These are phyloP conservation scores for Xylariomycetidae sp. DNA, from an alignment of 2,329 filamentous ascomycete species.

Conservation along the genomic window DNA sequence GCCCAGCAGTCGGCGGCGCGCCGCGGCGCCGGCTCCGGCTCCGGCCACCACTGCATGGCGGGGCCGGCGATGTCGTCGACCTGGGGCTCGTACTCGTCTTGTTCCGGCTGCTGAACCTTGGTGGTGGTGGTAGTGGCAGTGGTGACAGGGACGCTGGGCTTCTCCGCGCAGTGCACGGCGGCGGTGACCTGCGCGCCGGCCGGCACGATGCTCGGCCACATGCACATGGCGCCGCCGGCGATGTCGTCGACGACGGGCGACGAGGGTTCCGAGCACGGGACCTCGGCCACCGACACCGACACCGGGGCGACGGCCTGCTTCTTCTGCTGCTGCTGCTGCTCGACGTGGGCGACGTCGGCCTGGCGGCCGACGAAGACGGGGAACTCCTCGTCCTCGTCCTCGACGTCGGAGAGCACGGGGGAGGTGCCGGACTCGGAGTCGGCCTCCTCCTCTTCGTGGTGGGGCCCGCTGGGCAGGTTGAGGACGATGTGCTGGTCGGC, in stretches of 20 bases:
- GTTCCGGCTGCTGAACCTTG: too few relatives aligned
- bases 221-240: too few relatives aligned
- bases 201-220: too few relatives aligned
- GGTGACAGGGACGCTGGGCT: too few relatives aligned
- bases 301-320: background rate
- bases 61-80: constrained; percentile 14
- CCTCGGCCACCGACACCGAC: background rate
- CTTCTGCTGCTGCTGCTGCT: background rate
- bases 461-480: constrained; percentile 17
- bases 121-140: too few relatives aligned
- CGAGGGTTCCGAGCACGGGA: background rate
- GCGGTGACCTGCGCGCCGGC: too few relatives aligned
- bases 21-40: constrained; percentile 15
- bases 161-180: too few relatives aligned
- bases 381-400: constrained; percentile 16
- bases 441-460: constrained; percentile 20
- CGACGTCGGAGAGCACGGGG: too few relatives aligned
- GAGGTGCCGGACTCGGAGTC: constrained; percentile 12
- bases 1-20: constrained; percentile 18
- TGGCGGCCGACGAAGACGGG: constrained; percentile 25
- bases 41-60: constrained; percentile 26
- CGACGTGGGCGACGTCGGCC: constrained; percentile 11
- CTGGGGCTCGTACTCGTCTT: constrained; percentile 2
- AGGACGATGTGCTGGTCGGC: constrained; percentile 16
- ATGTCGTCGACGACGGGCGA: too few relatives aligned